Conservation (phyloP, 352 stramenopile genomes). For the Pythium brachiatum region DNA sequence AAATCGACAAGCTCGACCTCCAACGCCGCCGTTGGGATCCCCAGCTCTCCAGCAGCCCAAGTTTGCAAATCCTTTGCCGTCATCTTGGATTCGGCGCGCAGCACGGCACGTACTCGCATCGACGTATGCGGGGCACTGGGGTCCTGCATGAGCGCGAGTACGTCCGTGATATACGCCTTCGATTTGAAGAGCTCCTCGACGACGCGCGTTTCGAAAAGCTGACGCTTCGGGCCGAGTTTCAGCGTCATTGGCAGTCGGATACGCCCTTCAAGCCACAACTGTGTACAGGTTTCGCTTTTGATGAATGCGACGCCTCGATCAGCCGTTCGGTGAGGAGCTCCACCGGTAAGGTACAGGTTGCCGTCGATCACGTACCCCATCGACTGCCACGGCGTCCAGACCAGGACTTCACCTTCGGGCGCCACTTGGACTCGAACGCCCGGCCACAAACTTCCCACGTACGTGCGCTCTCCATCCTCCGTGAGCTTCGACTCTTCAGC, state of each 20-base stretch:
- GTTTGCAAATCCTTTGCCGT: conserved; percentile 5
- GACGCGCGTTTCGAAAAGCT: conserved; percentile 9
- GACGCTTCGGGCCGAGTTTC: conserved; percentile 12
- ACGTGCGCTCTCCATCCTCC: conserved; percentile 34
- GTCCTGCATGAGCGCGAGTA: conserved; percentile 28
- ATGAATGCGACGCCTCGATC: conserved; percentile 41
- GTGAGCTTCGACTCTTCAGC: conserved; percentile 40
- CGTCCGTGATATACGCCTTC: conserved; percentile 20
- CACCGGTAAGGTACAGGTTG: conserved; percentile 42
- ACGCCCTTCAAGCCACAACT: conserved; percentile 67
- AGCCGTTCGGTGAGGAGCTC: conserved; percentile 45
- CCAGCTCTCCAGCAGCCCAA: conserved; percentile 31
- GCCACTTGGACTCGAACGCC: conserved; percentile 52
- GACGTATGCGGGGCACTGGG: conserved; percentile 6
- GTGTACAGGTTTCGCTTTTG: conserved; percentile 26
- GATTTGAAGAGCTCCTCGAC: conserved; percentile 21
- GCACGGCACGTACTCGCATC: conserved; percentile 19
- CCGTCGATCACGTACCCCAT: conserved; percentile 64
- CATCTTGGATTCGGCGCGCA: neutral
- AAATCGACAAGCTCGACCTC: conserved; percentile 56
- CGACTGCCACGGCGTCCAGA: conserved; percentile 82
- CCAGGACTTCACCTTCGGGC: conserved; percentile 54
- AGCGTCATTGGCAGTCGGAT: conserved; percentile 41
- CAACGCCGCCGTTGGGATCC: conserved; percentile 37
- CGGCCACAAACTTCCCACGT: conserved; percentile 72